Percentiles rank a stretch among this genome's conserved stretches.
Evolutionary conservation across 805 yeast genomes (phyloP).

Genomic region (Pichia thaimueangensis): DNA sequence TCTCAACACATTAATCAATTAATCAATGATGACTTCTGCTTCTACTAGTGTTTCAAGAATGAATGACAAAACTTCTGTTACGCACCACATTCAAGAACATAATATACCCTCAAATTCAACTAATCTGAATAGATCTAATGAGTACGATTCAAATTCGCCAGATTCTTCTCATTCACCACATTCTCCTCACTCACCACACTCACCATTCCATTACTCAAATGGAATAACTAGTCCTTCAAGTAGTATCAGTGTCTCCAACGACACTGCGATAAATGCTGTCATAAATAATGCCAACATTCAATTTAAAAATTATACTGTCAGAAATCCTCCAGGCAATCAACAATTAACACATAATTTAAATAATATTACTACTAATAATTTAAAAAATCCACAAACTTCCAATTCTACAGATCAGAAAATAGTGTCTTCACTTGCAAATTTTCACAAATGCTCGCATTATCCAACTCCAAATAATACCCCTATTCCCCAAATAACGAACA

Average conservation of each 20-base stretch:
- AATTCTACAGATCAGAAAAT: background rate
- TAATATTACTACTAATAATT: background rate
- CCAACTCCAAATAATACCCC: constrained; percentile 15
- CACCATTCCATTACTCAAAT: constrained; percentile 2
- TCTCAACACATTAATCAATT: too few species aligned
- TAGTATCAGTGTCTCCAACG: constrained; percentile 6
- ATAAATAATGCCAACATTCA: constrained; percentile 1
- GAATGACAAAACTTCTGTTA: too few species aligned
- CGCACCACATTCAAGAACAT: too few species aligned
- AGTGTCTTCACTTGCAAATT: too few species aligned
- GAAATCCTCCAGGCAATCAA: constrained; percentile 13
- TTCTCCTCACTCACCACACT: background rate
- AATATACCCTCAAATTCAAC: too few species aligned
- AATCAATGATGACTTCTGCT: too few species aligned
- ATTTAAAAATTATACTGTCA: constrained; percentile 21
- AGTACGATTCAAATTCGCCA: too few species aligned
- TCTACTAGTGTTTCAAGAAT: too few species aligned
- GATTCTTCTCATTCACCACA: background rate
- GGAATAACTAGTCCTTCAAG: background rate
- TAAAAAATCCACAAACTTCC: background rate
- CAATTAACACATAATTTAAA: background rate
- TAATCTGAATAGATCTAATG: too few species aligned
- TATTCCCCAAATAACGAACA: constrained; percentile 5
- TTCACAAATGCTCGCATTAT: constrained; percentile 11
- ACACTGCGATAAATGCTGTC: background rate